Conservation (phyloP, 148 eudicot species). For the Diospyros kaki region DNA sequence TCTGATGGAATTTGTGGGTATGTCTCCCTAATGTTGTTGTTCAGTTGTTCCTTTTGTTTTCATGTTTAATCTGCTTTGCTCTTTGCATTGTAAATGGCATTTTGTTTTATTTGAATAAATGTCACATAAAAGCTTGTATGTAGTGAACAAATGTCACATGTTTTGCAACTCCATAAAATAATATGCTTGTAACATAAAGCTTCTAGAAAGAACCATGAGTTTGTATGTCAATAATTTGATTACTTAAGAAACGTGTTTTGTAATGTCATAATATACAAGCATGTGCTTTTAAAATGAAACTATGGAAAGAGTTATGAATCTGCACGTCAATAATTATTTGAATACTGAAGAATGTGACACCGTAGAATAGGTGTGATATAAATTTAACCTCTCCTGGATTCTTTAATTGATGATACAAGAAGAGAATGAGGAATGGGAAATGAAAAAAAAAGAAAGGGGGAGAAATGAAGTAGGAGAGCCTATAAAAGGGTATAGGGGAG, state of each 20-base stretch:
- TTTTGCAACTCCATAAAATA: no score
- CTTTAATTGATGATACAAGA: background rate
- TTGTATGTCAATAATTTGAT: background rate
- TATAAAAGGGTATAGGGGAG: no score
- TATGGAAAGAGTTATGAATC: background rate
- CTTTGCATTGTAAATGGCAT: background rate
- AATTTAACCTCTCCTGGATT: background rate
- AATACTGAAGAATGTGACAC: no score
- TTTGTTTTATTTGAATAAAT: no score
- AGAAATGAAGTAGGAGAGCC: no score
- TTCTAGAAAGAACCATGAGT: background rate
- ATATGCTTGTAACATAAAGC: background rate
- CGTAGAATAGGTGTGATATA: background rate
- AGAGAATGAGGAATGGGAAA: no score
- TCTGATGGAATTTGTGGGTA: slow-evolving; percentile 91
- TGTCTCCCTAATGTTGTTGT: slow-evolving; percentile 9
- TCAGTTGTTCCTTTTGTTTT: background rate
- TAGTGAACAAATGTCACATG: no score
- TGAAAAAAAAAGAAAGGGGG: no score
- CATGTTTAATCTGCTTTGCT: background rate
- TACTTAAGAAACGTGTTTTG: background rate
- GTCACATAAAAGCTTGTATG: no score
- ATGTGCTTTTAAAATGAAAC: background rate
- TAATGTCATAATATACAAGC: no score
- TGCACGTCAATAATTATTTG: no score